Evolutionary conservation across 2,329 filamentous ascomycete species (phyloP), one percentile per base, ranked within the genome.

Genomic region (Thermomyces lanuginosus): DNA sequence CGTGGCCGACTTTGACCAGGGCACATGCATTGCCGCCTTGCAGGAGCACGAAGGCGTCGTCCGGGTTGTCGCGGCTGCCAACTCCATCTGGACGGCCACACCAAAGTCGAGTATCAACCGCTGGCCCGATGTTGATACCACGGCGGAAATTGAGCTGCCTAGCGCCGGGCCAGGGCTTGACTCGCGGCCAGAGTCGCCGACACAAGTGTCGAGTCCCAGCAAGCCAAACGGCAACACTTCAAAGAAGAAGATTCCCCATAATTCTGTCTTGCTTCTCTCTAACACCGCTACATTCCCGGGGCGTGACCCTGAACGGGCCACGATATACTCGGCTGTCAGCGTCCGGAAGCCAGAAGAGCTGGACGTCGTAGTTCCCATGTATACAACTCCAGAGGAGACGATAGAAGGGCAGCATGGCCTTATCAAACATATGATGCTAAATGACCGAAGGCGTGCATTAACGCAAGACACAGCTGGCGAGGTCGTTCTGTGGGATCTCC

Each of bases 401-500:
- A 89, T 98, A 24, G 83, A 93, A 53, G 89, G 89, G 1, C 84
- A 93, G 44, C 86, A 92, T 54, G 89, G 89, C 6, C 58, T 98
- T 28, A 82, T 95, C 34, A 98, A 95, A 53, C 80, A 93, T 50
- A 75, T 77, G 42, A 66, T 95, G 40, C 63, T 98, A 34, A 95
- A 92, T 50, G 86, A 98, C 48, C 69, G 86, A 38, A 76, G 80
- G 45, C 70, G 83, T 32, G 84, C 91, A 3, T 60, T 98, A 37
- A 98, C 89, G 0, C 60, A 92, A 27, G 89, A 98, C 51, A 93
- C 89, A 2, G 84, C 86, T 1, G 89, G 89, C 9, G 89, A 98
- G 45, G 84, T 95, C 2, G 61, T 93, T 24, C 58, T 98, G 37
- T 98, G 89, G 89, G 89, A 98, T 61, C 60, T 98, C 20, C 65